Percentiles rank a stretch among this genome's conserved stretches.
phyloP scores from a whole-genome alignment of 257 asterid genomes.

The Plantago elongata region DNA sequence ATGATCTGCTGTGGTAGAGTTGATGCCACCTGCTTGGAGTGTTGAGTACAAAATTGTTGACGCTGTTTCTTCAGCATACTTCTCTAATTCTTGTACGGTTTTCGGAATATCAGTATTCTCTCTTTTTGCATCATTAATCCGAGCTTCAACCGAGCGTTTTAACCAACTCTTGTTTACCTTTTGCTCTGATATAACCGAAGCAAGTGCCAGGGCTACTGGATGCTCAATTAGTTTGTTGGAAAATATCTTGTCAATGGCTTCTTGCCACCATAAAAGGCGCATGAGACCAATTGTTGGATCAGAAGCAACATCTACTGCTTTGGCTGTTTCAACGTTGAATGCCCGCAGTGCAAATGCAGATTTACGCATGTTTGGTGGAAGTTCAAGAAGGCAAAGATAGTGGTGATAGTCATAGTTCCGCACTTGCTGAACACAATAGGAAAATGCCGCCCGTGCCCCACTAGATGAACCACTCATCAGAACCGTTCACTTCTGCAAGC shows the following conservation, averaged over 20 bases:
- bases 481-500: slow-evolving; percentile 23
- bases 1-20: slow-evolving; percentile 77
- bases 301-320: slow-evolving; percentile 95
- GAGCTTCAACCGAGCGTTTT: slow-evolving; percentile 75
- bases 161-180: slow-evolving; percentile 76
- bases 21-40: slow-evolving; percentile 75
- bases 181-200: slow-evolving; percentile 57
- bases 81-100: slow-evolving; percentile 64
- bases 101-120: slow-evolving; percentile 54
- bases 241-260: slow-evolving; percentile 77
- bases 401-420: slow-evolving; percentile 84
- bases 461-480: slow-evolving; percentile 48
- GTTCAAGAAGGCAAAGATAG: slow-evolving; percentile 96
- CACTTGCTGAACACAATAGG: slow-evolving; percentile 92
- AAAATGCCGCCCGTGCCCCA: slow-evolving; percentile 57
- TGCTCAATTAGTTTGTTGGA: slow-evolving; percentile 71
- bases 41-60: slow-evolving; percentile 83
- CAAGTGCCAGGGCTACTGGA: slow-evolving; percentile 81
- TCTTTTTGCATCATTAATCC: slow-evolving; percentile 70
- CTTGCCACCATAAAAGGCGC: slow-evolving; percentile 98
- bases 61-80: slow-evolving; percentile 77
- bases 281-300: slow-evolving; percentile 90
- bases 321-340: slow-evolving; percentile 79
- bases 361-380: slow-evolving; percentile 75
- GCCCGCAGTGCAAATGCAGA: slow-evolving; percentile 91